A percentile compares a stretch with the other conserved stretches of the same genome.
phyloP scores from a whole-genome alignment of 345 rosid genomes.

The Anastatica hierochuntica region DNA sequence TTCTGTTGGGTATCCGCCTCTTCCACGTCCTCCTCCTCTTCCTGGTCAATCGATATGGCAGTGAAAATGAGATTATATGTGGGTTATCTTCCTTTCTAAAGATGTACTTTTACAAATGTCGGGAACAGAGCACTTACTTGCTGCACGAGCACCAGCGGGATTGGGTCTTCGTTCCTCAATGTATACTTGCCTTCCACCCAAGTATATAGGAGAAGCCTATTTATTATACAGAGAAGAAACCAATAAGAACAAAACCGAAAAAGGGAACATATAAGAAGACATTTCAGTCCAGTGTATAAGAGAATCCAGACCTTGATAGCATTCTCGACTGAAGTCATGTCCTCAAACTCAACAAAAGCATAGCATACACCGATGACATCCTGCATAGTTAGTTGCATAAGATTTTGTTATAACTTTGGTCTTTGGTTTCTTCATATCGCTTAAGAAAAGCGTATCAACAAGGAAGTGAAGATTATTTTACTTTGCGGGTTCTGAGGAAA shows the following conservation, averaged over 20 bases:
- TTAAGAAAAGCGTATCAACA: too few relatives aligned
- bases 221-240: slow-evolving; percentile 4
- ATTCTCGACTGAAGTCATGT: slow-evolving; percentile 68
- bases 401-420: too few relatives aligned
- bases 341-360: slow-evolving; percentile 97
- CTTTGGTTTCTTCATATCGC: too few relatives aligned
- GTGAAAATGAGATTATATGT: not conserved
- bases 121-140: slow-evolving; percentile 48
- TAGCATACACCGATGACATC: slow-evolving; percentile 89
- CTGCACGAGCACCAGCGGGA: slow-evolving; percentile 67
- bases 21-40: slow-evolving; percentile 39
- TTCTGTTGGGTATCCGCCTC: slow-evolving; percentile 48
- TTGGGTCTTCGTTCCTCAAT: slow-evolving; percentile 96
- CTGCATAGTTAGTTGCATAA: slow-evolving; percentile 29
- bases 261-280: not conserved
- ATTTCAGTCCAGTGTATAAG: not conserved
- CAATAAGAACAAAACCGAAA: not conserved
- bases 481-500: slow-evolving; percentile 84
- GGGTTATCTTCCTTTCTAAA: not conserved
- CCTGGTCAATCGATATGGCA: slow-evolving; percentile 4
- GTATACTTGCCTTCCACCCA: slow-evolving; percentile 82
- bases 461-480: slow-evolving; percentile 21
- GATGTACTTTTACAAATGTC: not conserved
- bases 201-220: slow-evolving; percentile 84
- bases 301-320: slow-evolving; percentile 62